These are phyloP conservation scores for Phytophthora citricola DNA, from an alignment of 352 stramenopile species.

Conservation along the genomic window DNA sequence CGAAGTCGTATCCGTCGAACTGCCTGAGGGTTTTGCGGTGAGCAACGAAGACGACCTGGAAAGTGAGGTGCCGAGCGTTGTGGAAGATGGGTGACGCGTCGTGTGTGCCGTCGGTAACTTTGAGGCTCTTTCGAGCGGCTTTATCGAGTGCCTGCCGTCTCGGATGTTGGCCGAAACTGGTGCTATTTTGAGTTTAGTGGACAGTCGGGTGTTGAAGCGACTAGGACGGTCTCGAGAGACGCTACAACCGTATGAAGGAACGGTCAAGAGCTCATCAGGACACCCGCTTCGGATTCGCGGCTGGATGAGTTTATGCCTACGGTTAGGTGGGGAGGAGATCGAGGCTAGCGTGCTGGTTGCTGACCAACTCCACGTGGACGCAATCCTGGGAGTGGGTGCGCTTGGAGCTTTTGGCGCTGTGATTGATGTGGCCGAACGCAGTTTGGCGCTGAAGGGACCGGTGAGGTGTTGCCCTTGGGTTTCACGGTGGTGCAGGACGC, in stretches of 20 bases:
- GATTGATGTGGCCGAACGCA: slow-evolving; percentile 10
- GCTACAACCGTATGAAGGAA: not conserved
- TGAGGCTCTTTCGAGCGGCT: slow-evolving; percentile 2
- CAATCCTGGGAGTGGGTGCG: slow-evolving; percentile 7
- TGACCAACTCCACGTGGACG: slow-evolving; percentile 3
- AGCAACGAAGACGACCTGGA: not conserved
- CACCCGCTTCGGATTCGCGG: not conserved
- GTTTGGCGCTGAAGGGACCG: slow-evolving; percentile 1
- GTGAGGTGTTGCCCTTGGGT: slow-evolving; percentile 2
- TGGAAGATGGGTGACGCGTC: not conserved
- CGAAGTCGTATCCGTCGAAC: not conserved
- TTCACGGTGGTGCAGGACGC: slow-evolving; percentile 2
- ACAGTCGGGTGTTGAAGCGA: slow-evolving; percentile 1
- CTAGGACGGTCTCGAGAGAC: not conserved
- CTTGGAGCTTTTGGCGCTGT: slow-evolving; percentile 5
- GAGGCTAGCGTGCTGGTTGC: slow-evolving; percentile 5
- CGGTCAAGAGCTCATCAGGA: slow-evolving; percentile 1
- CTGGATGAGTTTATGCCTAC: not conserved
- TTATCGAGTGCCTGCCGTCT: slow-evolving; percentile 10
- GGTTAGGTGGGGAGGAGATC: not conserved
- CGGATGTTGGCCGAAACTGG: slow-evolving; percentile 10
- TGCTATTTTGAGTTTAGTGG: slow-evolving; percentile 4
- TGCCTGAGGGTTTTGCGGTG: not conserved
- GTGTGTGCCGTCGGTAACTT: slow-evolving; percentile 1
- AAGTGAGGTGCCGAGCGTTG: not conserved